Conservation (phyloP, 768 basidiomycete species). For the Mycena chlorophos region DNA sequence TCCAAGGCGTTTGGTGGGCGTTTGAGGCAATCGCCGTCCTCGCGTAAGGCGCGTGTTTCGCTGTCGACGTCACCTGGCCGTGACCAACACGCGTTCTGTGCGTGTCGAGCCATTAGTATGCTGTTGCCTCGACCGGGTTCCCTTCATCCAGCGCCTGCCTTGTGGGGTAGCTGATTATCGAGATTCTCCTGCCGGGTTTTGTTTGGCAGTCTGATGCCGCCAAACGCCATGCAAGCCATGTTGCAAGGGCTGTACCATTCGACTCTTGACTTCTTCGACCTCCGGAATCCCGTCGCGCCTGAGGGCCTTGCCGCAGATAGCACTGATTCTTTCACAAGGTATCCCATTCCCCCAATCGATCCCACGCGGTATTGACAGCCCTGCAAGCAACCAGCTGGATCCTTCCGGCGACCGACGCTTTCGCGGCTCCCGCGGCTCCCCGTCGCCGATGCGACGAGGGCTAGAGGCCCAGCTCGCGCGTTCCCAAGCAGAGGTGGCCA, state of each 20-base stretch:
- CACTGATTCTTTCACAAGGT: constrained; percentile 30
- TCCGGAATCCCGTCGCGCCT: constrained; percentile 39
- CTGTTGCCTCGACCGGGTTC: constrained; percentile 14
- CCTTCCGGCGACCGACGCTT: constrained; percentile 42
- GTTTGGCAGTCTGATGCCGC: constrained; percentile 27
- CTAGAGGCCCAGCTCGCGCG: constrained; percentile 58
- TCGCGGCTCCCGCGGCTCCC: constrained; percentile 43
- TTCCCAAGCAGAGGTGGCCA: constrained; percentile 52
- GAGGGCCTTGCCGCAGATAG: constrained; percentile 23
- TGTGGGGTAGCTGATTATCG: constrained; percentile 23
- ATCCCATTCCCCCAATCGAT: constrained; percentile 41
- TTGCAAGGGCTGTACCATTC: constrained; percentile 50
- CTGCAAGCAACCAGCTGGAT: constrained; percentile 50
- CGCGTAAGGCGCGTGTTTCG: constrained; percentile 14
- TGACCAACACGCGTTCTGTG: constrained; percentile 16
- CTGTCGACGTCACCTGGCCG: constrained; percentile 8
- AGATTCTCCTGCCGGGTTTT: constrained; percentile 23
- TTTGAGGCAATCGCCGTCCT: constrained; percentile 11
- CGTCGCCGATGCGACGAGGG: constrained; percentile 53
- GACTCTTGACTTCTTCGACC: constrained; percentile 60
- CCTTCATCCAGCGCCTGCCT: constrained; percentile 9
- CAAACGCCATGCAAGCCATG: constrained; percentile 31
- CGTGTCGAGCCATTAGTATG: constrained; percentile 5
- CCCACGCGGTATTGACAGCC: constrained; percentile 39
- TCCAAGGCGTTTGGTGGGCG: constrained; percentile 9